Evolutionary conservation across 106 monocot species (phyloP).

Genomic region (Dactylorhiza incarnata): DNA sequence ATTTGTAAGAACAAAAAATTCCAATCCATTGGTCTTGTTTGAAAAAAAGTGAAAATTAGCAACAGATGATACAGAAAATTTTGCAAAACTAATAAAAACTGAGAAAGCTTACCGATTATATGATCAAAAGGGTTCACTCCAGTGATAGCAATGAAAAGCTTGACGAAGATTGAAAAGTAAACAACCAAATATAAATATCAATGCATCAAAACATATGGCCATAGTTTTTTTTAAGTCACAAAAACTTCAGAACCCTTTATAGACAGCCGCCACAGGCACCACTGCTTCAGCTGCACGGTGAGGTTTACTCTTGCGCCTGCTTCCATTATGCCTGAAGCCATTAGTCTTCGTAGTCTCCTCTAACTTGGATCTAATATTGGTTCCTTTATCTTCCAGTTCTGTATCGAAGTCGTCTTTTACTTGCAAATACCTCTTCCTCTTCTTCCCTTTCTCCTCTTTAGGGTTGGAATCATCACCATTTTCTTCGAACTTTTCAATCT

Average conservation of each 20-base stretch:
- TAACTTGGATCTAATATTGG: slow-evolving; percentile 6
- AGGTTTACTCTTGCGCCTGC: slow-evolving; percentile 63
- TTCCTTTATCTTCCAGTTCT: slow-evolving; percentile 23
- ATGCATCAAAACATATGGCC: background rate
- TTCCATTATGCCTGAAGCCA: slow-evolving; percentile 50
- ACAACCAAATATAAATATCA: background rate
- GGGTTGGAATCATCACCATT: slow-evolving; percentile 7
- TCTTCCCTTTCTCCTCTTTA: slow-evolving; percentile 30
- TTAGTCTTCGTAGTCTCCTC: slow-evolving; percentile 31
- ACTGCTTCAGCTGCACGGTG: slow-evolving; percentile 74
- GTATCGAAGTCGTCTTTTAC: slow-evolving; percentile 30
- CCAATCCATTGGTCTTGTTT: too few species aligned
- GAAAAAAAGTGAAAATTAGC: too few species aligned
- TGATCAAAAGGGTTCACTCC: background rate
- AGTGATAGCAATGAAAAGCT: background rate
- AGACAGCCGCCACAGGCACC: slow-evolving; percentile 6
- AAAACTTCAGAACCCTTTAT: background rate
- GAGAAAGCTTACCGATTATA: too few species aligned
- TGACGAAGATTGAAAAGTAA: background rate
- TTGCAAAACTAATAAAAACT: too few species aligned
- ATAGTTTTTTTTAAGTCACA: background rate
- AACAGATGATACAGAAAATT: too few species aligned
- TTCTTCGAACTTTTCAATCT: slow-evolving; percentile 19
- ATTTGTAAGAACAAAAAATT: too few species aligned
- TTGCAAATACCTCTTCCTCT: slow-evolving; percentile 21